Base-by-base conservation (phyloP, 345 rosid genomes). In the Citrus unshiu region DNA sequence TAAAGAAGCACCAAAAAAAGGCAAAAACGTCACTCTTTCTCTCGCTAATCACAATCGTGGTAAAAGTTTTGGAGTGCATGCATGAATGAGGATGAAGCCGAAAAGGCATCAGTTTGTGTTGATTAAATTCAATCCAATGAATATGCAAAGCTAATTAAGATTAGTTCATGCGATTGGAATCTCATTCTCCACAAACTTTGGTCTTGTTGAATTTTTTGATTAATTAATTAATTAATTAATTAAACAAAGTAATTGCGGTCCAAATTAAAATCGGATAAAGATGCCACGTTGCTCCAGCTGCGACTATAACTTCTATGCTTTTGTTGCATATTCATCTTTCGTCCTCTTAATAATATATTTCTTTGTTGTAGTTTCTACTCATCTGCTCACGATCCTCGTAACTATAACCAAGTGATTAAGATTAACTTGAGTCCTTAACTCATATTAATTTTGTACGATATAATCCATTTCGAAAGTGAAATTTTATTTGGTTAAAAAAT, bases 281-380 rank as follows among this genome's bases (percentile, higher is more conserved):
- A 81, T 61, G 86, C 78, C 83, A 83, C 81, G 76, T 54, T 65
- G 58, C 14, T 37, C 54, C 7, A 63, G 18, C 24, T 22, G 18
- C 14, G 77, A 77, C 78, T 77, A 7, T 58, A 77, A 80, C 64
- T 77, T 68, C 82, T 37, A 80, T 75, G 83, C 46, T 2, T 69
- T 32, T 29, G 56, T 62, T 72, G 10, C 70, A 60, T 68, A 21
- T 63, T 35, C 65, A 39, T 0, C 34, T 25, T 5, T 77, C 77
- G 72, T 56, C 78, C 40, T 70, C 68, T 19, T 32, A 30, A 43
- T 43, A 58, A 6, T 14, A 6, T 37, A 1, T 39, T 12, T 21
- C 59, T 27, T 22, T 27, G n/a, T 22, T 35, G 70, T 70, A 57
- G 13, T 40, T 69, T 39, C 37, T 9, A 13, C 30, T 25, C 29